phyloP scores from a whole-genome alignment of 192 early-diverging fungal genomes.

The Rhizophagus sp. region DNA sequence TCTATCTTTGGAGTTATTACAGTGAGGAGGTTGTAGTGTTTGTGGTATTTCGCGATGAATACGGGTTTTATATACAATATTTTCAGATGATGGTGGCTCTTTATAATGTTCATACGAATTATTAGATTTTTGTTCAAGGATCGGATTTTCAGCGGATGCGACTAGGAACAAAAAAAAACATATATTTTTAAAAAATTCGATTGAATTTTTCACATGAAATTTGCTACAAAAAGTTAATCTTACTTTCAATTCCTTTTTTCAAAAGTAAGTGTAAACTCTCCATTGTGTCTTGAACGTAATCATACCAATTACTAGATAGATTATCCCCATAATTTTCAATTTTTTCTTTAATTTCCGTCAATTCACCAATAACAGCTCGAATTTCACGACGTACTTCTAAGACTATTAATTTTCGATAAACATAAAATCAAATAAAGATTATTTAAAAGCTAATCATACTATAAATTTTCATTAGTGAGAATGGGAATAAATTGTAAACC shows the following conservation, averaged over 20 bases:
- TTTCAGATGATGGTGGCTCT: neutral
- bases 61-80: neutral
- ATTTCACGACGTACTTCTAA: constrained; percentile 27
- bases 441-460: neutral
- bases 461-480: neutral
- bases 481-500: neutral
- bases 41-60: neutral
- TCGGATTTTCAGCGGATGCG: constrained; percentile 8
- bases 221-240: neutral
- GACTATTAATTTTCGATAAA: neutral
- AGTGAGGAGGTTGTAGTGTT: neutral
- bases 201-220: neutral
- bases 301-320: constrained; percentile 13
- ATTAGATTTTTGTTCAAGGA: neutral
- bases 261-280: constrained; percentile 15
- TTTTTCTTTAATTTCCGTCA: constrained; percentile 21
- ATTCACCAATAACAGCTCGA: constrained; percentile 4
- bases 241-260: constrained; percentile 29
- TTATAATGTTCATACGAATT: neutral
- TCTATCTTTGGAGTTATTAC: neutral
- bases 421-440: neutral
- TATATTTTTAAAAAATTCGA: neutral
- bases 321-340: constrained; percentile 7
- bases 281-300: constrained; percentile 27
- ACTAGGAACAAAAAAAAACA: neutral